Base-by-base conservation (phyloP, 2,329 filamentous ascomycete genomes). In the Dothideomycetes sp. region DNA sequence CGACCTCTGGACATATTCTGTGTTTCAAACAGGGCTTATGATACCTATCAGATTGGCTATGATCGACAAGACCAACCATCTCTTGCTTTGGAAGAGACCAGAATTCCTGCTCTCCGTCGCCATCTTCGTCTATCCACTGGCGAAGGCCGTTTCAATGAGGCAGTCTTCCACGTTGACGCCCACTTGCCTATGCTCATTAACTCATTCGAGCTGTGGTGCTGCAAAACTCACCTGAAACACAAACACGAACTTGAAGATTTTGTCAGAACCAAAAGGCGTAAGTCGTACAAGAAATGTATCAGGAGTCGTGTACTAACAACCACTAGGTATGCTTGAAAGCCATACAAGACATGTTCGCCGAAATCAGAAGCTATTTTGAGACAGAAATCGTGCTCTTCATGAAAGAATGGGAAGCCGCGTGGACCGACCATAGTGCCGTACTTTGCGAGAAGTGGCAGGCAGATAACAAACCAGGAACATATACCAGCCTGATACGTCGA, bases 1-100 rank as follows among this genome's bases (percentile, higher is more conserved):
- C 12, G 15, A 8, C 25, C 40, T 2, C 34, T 51, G 2, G 10
- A 41, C 1, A 44, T 44, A 13, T 46, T 47, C 22, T 33, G 22
- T 7, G 43, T 52, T 13, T 33, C 35, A 5, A 52, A 49, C 36
- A 27, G 30, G 10, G 42, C 15, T 2, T 52, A 52, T 42, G 45
- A 43, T 17, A 39, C 28, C 31, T 43, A 49, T 22, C 41, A 39
- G 13, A 35, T 37, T 1, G 49, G 49, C 2, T 45, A 47, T 25
- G 16, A 24, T 2, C 10, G 28, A 2, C 16, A 31, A 1, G 31
- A 45, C 2, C 23, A 25, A 3, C 51, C 51, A 4, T n/a, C 31
- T 2, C 33, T 51, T 2, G 30, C 44, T 6, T 34, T 51, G 5
- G 41, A 49, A 27, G 29, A 43, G 27, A 53, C 51, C 1, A 20